These are phyloP conservation scores for Suhomyces sp. DNA, from an alignment of 805 yeast species.

Conservation along the genomic window DNA sequence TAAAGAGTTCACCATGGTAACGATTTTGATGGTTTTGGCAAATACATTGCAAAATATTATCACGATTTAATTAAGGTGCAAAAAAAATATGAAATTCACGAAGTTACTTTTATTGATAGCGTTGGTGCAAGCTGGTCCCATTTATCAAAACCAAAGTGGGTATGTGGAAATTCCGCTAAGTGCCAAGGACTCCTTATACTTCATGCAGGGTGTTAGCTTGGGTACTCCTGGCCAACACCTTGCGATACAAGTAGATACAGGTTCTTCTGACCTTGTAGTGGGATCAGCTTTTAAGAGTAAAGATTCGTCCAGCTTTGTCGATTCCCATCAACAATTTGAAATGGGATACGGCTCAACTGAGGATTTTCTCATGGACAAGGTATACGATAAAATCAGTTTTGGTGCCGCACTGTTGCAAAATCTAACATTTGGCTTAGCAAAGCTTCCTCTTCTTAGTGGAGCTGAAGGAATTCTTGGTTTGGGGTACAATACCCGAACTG, in stretches of 20 bases:
- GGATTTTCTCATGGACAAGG: background rate
- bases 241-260: constrained; percentile 9
- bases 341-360: constrained; percentile 6
- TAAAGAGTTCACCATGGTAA: background rate
- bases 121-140: background rate
- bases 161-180: background rate
- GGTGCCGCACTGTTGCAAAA: background rate
- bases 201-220: constrained; percentile 8
- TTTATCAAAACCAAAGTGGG: background rate
- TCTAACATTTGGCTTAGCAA: constrained; percentile 8
- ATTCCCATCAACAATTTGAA: background rate
- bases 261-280: constrained; percentile 9
- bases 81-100: background rate
- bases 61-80: background rate
- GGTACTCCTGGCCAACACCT: constrained; percentile 13
- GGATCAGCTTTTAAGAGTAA: background rate
- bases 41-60: background rate
- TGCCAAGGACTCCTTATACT: constrained; percentile 6
- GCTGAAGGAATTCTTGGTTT: constrained; percentile 16
- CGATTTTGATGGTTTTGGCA: background rate
- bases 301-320: constrained; percentile 1
- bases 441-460: constrained; percentile 1
- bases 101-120: background rate
- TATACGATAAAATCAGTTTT: constrained; percentile 4
- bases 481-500: constrained; percentile 12